Base-by-base conservation (phyloP, 305 asterid genomes). In the Stenogyne calaminthoides region DNA sequence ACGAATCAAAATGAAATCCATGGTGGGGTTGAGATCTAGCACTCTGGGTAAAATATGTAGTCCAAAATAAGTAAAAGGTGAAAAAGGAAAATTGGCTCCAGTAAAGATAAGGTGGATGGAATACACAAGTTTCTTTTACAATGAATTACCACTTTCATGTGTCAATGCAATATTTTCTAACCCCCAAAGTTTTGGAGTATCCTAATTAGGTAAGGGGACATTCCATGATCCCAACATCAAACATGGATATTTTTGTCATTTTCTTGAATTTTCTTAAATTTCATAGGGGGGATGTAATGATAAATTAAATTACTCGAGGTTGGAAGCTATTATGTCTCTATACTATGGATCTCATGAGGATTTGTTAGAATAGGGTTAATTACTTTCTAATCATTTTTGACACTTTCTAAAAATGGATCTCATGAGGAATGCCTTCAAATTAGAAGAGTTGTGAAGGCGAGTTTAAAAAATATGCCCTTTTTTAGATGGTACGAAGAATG, bases 191-290 rank as follows among this genome's bases (percentile, higher is more conserved):
- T 54, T 64, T 66, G 39, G 59, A 44, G 56, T 36, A 40, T 74
- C 59, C 70, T 42, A 11, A 29, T 66, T 74, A 65, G 60, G 73
- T 65, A 42, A 25, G 18, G 55, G 22, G n/a, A 66, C 59, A 66
- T 56, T 74, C 25, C 34, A 54, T 54, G 60, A 18, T 54, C 29
- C 60, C 51, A 42, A 22, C 37, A 64, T 25, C 49, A 22, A 72
- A 47, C 51, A 61, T 34, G 29, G 14, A 61, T 22, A 7, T 20
- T 39, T 49, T 62, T 37, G 15, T 36, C 68, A 29, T 34, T 70
- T 70, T 37, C 42, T 37, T 37, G 42, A 37, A 37, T 2, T 37
- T 7, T 7, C 42, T 37, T 37, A 7, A 37, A 37, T 37, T 8
- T 7, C 42, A 37, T 37, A 7, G 7, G 29, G 29, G 29, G 29